These are phyloP conservation scores for Kuraishia floccosa DNA, from an alignment of 805 yeast genomes.

Conservation along the genomic window DNA sequence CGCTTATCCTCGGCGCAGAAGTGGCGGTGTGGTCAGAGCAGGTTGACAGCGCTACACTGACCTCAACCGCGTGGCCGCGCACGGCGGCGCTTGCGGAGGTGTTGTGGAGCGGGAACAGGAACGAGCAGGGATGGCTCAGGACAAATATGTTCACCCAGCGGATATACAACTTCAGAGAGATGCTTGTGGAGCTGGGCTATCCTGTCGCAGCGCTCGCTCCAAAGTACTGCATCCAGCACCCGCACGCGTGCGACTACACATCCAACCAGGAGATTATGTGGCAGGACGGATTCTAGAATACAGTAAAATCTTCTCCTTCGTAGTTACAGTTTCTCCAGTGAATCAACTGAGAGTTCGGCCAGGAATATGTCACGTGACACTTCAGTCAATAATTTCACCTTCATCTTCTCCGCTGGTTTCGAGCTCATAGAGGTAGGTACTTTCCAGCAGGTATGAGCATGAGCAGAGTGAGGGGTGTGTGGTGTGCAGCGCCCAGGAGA, in stretches of 20 bases:
- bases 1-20: conserved; percentile 25
- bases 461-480: no score
- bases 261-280: no score
- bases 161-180: conserved; percentile 26
- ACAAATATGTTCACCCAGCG: conserved; percentile 20
- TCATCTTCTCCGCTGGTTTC: no score
- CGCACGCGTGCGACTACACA: conserved; percentile 24
- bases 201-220: conserved; percentile 24
- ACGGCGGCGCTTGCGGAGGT: conserved; percentile 28
- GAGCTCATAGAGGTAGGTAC: no score
- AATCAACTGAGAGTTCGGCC: no score
- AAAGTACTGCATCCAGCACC: conserved; percentile 21
- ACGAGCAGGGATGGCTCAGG: conserved; percentile 17
- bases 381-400: no score
- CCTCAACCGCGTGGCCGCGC: conserved; percentile 25
- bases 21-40: conserved; percentile 29
- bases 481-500: no score
- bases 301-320: no score
- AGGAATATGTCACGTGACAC: no score
- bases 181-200: conserved; percentile 22
- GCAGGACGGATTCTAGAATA: no score
- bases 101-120: conserved; percentile 28
- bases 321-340: no score
- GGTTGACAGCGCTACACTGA: conserved; percentile 19
- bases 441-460: no score